Percentiles rank a stretch among this genome's conserved stretches.
phyloP scores from a whole-genome alignment of 2,329 filamentous ascomycete genomes.

The Xylariaceae sp. region DNA sequence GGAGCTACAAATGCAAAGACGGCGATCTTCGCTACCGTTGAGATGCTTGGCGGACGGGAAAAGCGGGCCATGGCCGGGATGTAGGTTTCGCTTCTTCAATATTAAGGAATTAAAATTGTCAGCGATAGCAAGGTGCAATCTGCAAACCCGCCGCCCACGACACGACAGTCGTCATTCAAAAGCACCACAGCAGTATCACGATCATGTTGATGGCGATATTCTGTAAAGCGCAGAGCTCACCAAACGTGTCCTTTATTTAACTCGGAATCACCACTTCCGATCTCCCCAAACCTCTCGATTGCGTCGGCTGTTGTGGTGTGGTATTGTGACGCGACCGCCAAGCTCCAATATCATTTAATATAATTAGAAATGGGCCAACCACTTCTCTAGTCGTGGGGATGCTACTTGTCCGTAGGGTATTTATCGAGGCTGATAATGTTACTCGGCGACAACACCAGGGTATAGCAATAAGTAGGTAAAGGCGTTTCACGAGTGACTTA shows the following conservation, averaged over 20 bases:
- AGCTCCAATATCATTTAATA: background rate
- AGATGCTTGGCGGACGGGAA: constrained; percentile 25
- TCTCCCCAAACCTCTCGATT: constrained; percentile 1
- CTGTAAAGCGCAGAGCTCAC: background rate
- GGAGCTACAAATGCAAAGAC: constrained; percentile 26
- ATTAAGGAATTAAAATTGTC: background rate
- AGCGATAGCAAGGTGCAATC: background rate
- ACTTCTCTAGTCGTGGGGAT: too few relatives aligned
- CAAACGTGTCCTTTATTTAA: constrained; percentile 18
- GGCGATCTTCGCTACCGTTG: constrained; percentile 23
- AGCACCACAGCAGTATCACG: background rate
- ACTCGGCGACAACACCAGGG: background rate
- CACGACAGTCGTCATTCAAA: constrained; percentile 1
- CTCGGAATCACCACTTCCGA: constrained; percentile 27
- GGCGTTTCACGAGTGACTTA: background rate
- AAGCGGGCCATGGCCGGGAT: constrained; percentile 20
- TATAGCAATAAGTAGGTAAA: background rate
- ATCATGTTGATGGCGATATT: constrained; percentile 1
- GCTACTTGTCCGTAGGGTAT: too few relatives aligned
- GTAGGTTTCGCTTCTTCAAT: background rate
- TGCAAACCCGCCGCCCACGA: constrained; percentile 6
- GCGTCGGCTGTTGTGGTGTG: constrained; percentile 3
- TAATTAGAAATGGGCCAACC: too few relatives aligned
- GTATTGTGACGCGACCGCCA: background rate
- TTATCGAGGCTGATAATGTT: too few relatives aligned